Evolutionary conservation across 2,329 filamentous ascomycete genomes (phyloP).

Genomic region (Allantophomopsis lycopodina): DNA sequence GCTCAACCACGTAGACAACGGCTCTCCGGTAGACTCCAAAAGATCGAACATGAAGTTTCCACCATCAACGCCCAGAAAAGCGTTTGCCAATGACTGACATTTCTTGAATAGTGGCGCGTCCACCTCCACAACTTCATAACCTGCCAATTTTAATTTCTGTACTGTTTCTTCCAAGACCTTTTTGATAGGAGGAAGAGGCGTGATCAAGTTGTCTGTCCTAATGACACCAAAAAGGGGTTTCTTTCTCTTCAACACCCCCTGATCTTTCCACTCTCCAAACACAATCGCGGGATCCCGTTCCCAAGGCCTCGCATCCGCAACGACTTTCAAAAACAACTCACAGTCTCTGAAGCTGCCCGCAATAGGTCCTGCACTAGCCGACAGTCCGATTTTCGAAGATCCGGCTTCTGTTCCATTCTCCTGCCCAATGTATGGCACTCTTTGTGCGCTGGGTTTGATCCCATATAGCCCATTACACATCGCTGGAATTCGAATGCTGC

Average conservation of each 20-base stretch:
- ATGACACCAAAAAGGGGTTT: constrained; percentile 30
- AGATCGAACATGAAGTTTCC: constrained; percentile 35
- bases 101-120: constrained; percentile 33
- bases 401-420: constrained; percentile 33
- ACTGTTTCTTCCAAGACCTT: constrained; percentile 30
- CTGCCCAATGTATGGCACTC: constrained; percentile 26
- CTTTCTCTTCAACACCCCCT: constrained; percentile 9
- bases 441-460: constrained; percentile 29
- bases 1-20: constrained; percentile 44
- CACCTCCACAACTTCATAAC: constrained; percentile 44
- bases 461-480: constrained; percentile 37
- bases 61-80: neutral
- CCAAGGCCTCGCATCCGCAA: constrained; percentile 38
- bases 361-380: constrained; percentile 32
- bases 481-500: constrained; percentile 26
- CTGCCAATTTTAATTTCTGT: constrained; percentile 21
- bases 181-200: constrained; percentile 34
- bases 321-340: constrained; percentile 30
- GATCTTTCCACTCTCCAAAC: constrained; percentile 24
- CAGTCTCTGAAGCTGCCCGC: constrained; percentile 32
- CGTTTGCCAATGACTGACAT: neutral
- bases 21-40: constrained; percentile 38
- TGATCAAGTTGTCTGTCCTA: constrained; percentile 31
- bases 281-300: constrained; percentile 26
- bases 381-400: constrained; percentile 32